Percentiles rank a stretch among this genome's conserved stretches.
These are phyloP conservation scores for Paralagenidium karlingii DNA, from an alignment of 352 stramenopile genomes.

Conservation along the genomic window DNA sequence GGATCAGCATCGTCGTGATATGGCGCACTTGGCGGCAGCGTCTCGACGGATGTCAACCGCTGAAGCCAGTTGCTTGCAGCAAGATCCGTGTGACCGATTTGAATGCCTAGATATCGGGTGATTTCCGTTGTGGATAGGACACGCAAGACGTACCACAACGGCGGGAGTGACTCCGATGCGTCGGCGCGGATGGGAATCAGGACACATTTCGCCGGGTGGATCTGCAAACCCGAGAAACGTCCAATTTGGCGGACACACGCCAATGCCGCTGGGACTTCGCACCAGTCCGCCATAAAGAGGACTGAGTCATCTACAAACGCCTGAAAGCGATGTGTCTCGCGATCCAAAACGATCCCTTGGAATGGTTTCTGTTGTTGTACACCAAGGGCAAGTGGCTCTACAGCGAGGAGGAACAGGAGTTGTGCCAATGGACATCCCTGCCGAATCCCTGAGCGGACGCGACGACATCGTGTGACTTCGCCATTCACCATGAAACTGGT, in stretches of 20 bases:
- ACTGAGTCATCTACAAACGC: conserved; percentile 15
- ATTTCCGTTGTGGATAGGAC: too few species aligned
- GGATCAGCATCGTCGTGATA: too few species aligned
- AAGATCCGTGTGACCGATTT: too few species aligned
- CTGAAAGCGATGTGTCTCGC: conserved; percentile 1
- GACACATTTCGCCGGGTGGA: conserved; percentile 8
- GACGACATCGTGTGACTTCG: background rate
- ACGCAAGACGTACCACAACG: too few species aligned
- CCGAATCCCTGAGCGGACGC: conserved; percentile 7
- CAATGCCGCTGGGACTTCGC: background rate
- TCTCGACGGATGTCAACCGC: too few species aligned
- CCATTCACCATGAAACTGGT: conserved; percentile 6
- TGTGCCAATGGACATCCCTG: conserved; percentile 13
- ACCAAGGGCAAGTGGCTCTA: conserved; percentile 6
- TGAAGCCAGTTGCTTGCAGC: too few species aligned
- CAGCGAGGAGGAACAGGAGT: conserved; percentile 11
- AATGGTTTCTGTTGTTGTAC: background rate
- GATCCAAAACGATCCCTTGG: background rate
- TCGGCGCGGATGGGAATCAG: too few species aligned
- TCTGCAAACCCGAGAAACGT: conserved; percentile 3
- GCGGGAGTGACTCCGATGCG: too few species aligned
- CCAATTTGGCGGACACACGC: background rate
- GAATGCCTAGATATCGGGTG: too few species aligned
- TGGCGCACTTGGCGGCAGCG: too few species aligned
- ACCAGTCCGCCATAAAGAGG: background rate